A percentile compares a stretch with the other conserved stretches of the same genome.
phyloP scores from a whole-genome alignment of 371 early-diverging fungal species.

The Mortierella sp. region DNA sequence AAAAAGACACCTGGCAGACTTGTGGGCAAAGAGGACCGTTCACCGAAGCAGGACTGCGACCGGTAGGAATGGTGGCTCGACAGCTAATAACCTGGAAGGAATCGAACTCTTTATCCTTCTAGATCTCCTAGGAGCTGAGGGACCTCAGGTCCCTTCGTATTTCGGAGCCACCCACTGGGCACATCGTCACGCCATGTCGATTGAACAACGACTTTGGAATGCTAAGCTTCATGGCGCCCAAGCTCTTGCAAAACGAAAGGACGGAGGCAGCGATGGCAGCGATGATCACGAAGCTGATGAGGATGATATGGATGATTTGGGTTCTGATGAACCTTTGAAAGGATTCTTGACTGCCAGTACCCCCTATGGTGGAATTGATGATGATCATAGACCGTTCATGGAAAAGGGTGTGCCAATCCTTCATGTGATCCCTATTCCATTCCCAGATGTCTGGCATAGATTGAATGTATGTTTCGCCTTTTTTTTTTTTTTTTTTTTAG shows the following conservation, averaged over 20 bases:
- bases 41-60: constrained; percentile 39
- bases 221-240: constrained; percentile 50
- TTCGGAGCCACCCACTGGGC: constrained; percentile 73
- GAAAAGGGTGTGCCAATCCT: constrained; percentile 84
- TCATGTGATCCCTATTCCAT: constrained; percentile 92
- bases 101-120: constrained; percentile 92
- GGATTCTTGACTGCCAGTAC: constrained; percentile 55
- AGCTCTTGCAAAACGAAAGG: constrained; percentile 27
- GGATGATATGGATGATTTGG: constrained; percentile 45
- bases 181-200: constrained; percentile 62
- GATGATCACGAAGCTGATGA: constrained; percentile 11
- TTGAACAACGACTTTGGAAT: constrained; percentile 65
- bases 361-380: constrained; percentile 71
- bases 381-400: constrained; percentile 95
- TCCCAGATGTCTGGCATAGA: constrained; percentile 94
- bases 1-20: constrained; percentile 63
- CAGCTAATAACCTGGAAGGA: constrained; percentile 65
- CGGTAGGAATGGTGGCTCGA: constrained; percentile 40
- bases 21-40: constrained; percentile 58
- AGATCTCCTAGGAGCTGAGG: constrained; percentile 84
- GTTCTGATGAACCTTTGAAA: constrained; percentile 55
- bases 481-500: too few species aligned
- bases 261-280: too few species aligned
- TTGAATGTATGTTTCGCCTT: constrained; percentile 58
- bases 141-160: constrained; percentile 67